Evolutionary conservation across 306 rosid genomes (phyloP), one percentile per base, ranked within the genome.

Genomic region (Quercus dentata): DNA sequence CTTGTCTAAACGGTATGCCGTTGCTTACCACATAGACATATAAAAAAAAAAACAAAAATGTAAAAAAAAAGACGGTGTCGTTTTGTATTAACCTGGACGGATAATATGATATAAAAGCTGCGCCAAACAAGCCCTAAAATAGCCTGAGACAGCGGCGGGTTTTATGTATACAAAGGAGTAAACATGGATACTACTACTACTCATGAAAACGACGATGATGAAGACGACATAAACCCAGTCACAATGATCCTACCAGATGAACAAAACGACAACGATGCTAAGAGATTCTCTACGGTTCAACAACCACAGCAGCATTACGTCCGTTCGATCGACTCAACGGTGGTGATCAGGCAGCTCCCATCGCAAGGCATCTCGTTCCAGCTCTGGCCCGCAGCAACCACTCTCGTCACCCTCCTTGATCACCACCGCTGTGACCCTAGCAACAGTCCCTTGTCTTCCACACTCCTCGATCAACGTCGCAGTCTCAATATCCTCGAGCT

Each of bases 381-480:
- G 92, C 96, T 95, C 78, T 93, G 99, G 99, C 98, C 98, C 4
- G 97, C 98, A 2, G 99, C 99, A 77, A 92, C 92, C 64, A 30
- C 97, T 5, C 88, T 95, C 71, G 92, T 95, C 81, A 83, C 91
- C 21, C 97, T 95, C 82, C 94, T 95, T 35, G 98, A 95, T 75
- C 61, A 28, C 65, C 82, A 84, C 85, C 87, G 94, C 49, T 20
- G 72, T 20, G 51, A 89, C 69, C 90, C 97, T 14, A 18, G 54
- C 77, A 54, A 51, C 1, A 87, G 91, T 73, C 98, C 98, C 20
- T 92, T 95, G 80, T 74, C 83, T 18, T 73, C 91, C 75, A 74
- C 86, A 3, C 83, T 93, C 74, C 30, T 86, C 6, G 44, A 61
- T 51, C 71, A 46, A 61, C 5, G 61, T 73, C 86, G 74, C 58